These are phyloP conservation scores for Acer saccharum DNA, from an alignment of 345 rosid genomes.

Conservation along the genomic window DNA sequence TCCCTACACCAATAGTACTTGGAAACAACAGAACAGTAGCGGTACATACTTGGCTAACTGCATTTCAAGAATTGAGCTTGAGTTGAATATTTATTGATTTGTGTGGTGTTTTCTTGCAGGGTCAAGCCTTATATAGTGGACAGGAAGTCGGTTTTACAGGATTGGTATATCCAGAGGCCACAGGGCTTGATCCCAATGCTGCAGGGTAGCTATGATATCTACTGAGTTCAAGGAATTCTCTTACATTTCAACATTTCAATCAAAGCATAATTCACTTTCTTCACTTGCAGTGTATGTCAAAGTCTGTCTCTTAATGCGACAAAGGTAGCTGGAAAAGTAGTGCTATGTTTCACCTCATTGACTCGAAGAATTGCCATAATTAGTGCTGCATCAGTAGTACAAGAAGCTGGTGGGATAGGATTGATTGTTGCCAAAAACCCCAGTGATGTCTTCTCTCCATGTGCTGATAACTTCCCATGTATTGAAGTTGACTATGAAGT, in stretches of 20 bases:
- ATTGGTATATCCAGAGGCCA: slow-evolving; percentile 44
- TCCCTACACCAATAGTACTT: slow-evolving; percentile 40
- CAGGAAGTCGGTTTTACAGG: slow-evolving; percentile 39
- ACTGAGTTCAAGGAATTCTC: neutral
- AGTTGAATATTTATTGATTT: neutral
- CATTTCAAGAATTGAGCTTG: neutral
- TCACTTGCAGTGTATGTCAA: slow-evolving; percentile 41
- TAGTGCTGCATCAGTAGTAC: slow-evolving; percentile 29
- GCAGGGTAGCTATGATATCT: slow-evolving; percentile 31
- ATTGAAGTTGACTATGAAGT: slow-evolving; percentile 63
- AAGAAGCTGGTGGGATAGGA: slow-evolving; percentile 46
- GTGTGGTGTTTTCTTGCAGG: slow-evolving; percentile 35
- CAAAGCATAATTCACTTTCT: neutral
- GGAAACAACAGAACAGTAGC: slow-evolving; percentile 39
- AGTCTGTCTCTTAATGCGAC: slow-evolving; percentile 35
- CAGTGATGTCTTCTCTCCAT: slow-evolving; percentile 35
- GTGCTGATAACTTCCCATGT: slow-evolving; percentile 44
- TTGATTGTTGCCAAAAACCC: slow-evolving; percentile 61
- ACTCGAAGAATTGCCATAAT: slow-evolving; percentile 11
- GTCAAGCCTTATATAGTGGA: slow-evolving; percentile 52
- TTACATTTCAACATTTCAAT: neutral
- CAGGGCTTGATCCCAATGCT: slow-evolving; percentile 32
- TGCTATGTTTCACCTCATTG: slow-evolving; percentile 49
- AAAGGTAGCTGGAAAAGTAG: slow-evolving; percentile 50
- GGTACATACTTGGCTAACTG: slow-evolving; percentile 13